phyloP scores from a whole-genome alignment of 352 stramenopile species.

The Globisporangium rhizosaccharum region DNA sequence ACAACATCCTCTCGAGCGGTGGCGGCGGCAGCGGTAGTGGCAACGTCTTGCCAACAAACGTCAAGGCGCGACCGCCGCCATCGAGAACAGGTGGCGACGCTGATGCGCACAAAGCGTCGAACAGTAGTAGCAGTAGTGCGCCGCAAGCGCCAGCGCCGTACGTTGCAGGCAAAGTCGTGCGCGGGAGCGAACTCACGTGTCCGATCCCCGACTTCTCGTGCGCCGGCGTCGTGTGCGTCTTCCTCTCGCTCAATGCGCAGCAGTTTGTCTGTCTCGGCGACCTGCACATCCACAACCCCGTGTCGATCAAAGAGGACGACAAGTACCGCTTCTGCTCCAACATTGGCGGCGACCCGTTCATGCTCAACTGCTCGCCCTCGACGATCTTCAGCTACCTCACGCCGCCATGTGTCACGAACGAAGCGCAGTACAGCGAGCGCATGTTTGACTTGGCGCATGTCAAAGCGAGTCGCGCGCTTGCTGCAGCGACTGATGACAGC shows the following conservation, averaged over 20 bases:
- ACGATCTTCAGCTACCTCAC: slow-evolving; percentile 41
- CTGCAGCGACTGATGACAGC: not conserved
- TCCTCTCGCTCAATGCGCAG: slow-evolving; percentile 66
- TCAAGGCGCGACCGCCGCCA: slow-evolving; percentile 9
- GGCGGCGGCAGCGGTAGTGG: slow-evolving; percentile 3
- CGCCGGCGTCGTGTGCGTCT: slow-evolving; percentile 35
- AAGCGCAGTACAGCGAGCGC: slow-evolving; percentile 21
- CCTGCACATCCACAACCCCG: slow-evolving; percentile 43
- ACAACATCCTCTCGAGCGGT: slow-evolving; percentile 23
- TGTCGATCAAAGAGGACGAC: slow-evolving; percentile 46
- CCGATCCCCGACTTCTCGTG: slow-evolving; percentile 48
- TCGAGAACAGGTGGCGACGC: not conserved
- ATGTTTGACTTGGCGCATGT: slow-evolving; percentile 19
- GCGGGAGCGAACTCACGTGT: slow-evolving; percentile 42
- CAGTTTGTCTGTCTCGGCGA: slow-evolving; percentile 64
- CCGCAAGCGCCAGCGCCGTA: slow-evolving; percentile 15
- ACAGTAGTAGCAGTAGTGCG: too few relatives aligned
- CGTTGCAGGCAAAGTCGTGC: slow-evolving; percentile 44
- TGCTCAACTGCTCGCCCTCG: slow-evolving; percentile 46
- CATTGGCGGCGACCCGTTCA: slow-evolving; percentile 49
- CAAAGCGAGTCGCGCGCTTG: slow-evolving; percentile 19
- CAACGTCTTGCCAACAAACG: slow-evolving; percentile 11
- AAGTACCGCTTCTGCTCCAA: slow-evolving; percentile 58
- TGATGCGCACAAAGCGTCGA: not conserved
- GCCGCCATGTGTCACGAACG: slow-evolving; percentile 38